Base-by-base conservation (phyloP, 225 moss, liverwort and hornwort genomes). In the Takakia lepidozioides region DNA sequence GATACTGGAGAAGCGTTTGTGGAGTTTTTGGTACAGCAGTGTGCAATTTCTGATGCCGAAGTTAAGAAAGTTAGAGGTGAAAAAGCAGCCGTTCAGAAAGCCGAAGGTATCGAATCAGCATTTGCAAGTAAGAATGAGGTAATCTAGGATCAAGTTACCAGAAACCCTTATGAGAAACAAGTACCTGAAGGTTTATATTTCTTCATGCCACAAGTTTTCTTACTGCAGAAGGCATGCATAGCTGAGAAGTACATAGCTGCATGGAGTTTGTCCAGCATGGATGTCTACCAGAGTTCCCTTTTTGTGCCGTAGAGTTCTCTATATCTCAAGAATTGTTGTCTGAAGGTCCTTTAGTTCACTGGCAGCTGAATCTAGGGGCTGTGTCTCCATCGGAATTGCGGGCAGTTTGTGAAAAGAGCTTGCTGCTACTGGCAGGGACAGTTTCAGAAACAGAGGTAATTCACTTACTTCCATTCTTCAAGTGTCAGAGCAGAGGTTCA, bases 1-100 rank as follows among this genome's bases (percentile, higher is more conserved):
- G 78, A 88, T 49, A 84, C 62, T 36, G 61, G 86, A 58, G 86
- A 86, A 74, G 58, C 66, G 8, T 86, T 66, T 50, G 73, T 88
- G 46, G 88, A 86, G 58, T 93, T 84, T 67, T 61, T 93, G 57
- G 88, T 88, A 57, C 85, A 88, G 58, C 93, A 88, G 39, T 93
- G 78, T 64, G 88, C 86, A 49, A 70, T 84, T 58, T 43, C 83
- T 29, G 95, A 98, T 84, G 73, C 61, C 54, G 95, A 98, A 67
- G 90, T 98, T 58, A 82, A 87, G 67, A 69, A 69, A 38, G 87
- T 78, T 49, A 81, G 69, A 80, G 76, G 77, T 48, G 82, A 90
- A 54, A 84, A 87, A 62, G 75, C 71, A 51, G 90, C 95, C 59
- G 71, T 98, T 68, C 84, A 98, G 68, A 90, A 84, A 54, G 95